These are phyloP conservation scores for Kluyveromyces sp. DNA, from an alignment of 1,139 yeast species.

Conservation along the genomic window DNA sequence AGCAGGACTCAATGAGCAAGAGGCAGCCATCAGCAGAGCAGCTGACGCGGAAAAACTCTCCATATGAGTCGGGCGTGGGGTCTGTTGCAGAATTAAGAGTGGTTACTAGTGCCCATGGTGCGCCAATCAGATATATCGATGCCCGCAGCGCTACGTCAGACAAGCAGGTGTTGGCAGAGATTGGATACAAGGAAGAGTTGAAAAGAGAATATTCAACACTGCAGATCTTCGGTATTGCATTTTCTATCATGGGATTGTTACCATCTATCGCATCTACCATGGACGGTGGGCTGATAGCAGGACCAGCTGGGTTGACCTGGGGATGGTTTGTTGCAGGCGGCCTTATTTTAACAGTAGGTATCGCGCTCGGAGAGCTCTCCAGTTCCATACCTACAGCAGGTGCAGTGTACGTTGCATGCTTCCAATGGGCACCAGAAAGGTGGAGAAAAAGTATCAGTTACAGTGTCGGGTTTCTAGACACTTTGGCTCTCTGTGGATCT, in stretches of 20 bases:
- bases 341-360: conserved; percentile 34
- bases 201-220: conserved; percentile 40
- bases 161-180: conserved; percentile 40
- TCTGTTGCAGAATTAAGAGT: conserved; percentile 12
- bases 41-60: conserved; percentile 1
- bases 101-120: conserved; percentile 15
- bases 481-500: conserved; percentile 47
- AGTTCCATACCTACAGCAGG: conserved; percentile 67
- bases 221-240: conserved; percentile 46
- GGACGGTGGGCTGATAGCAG: conserved; percentile 32
- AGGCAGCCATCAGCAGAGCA: conserved; percentile 7
- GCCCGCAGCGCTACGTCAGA: conserved; percentile 14
- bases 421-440: conserved; percentile 41
- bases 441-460: conserved; percentile 38
- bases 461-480: conserved; percentile 48
- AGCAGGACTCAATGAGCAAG: conserved; percentile 1
- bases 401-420: conserved; percentile 54
- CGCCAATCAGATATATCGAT: conserved; percentile 15
- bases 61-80: conserved; percentile 9
- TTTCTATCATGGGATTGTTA: conserved; percentile 45
- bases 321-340: conserved; percentile 30
- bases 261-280: conserved; percentile 42
- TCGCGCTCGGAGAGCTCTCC: conserved; percentile 52
- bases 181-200: conserved; percentile 46
- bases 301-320: conserved; percentile 29